Evolutionary conservation across 2,329 filamentous ascomycete species (phyloP).

Genomic region (Cladophialophora carrionii): DNA sequence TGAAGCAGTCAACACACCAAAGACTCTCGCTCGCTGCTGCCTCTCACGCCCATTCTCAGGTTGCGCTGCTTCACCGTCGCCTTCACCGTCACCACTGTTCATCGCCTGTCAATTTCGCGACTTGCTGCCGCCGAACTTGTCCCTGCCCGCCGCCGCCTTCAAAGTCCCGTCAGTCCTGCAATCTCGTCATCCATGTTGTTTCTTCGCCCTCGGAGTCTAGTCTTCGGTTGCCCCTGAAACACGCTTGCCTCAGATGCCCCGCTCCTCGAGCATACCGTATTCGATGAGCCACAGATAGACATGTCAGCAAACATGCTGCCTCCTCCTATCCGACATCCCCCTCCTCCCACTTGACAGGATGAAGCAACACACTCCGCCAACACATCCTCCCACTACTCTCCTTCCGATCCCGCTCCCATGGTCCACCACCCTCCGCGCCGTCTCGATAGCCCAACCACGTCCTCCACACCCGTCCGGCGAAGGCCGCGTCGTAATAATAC

Average conservation of each 20-base stretch:
- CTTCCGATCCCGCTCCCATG: neutral
- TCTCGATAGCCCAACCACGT: neutral
- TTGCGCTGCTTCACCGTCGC: too few species aligned
- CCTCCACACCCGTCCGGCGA: neutral
- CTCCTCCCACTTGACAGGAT: slow-evolving; percentile 5
- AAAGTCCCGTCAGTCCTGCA: slow-evolving; percentile 22
- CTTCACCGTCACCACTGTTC: too few species aligned
- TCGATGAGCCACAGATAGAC: neutral
- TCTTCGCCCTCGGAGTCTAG: slow-evolving; percentile 20
- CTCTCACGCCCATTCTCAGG: too few species aligned
- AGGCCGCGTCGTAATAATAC: slow-evolving; percentile 2
- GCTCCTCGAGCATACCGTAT: too few species aligned
- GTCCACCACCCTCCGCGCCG: neutral
- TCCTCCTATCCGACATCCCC: neutral
- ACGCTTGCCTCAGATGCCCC: slow-evolving; percentile 5
- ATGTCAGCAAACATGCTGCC: neutral
- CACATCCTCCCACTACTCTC: neutral
- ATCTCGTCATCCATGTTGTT: slow-evolving; percentile 28
- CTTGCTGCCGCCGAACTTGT: slow-evolving; percentile 11
- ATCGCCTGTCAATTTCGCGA: neutral
- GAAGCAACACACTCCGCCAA: neutral
- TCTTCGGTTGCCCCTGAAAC: slow-evolving; percentile 29
- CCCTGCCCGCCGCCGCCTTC: neutral
- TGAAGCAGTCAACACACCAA: neutral
- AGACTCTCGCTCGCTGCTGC: neutral